Percentiles rank a stretch among this genome's conserved stretches.
Conservation (phyloP, 2,329 filamentous ascomycete species). For the Davidsoniella virescens region DNA sequence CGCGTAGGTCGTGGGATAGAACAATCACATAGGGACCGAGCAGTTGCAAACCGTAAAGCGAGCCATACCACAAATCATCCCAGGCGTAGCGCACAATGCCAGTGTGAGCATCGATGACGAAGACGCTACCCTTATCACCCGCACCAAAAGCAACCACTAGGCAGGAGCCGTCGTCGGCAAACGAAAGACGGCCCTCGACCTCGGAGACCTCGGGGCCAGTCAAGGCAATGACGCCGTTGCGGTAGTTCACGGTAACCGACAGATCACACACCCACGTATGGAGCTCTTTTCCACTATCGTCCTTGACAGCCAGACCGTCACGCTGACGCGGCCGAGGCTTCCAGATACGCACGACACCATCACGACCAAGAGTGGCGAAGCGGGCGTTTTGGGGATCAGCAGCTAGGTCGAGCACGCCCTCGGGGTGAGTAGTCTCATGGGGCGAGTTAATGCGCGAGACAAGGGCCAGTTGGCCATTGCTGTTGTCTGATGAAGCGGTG, state of each 20-base stretch:
- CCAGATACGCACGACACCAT: conserved; percentile 69
- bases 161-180: conserved; percentile 71
- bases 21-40: conserved; percentile 59
- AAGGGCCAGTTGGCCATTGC: conserved; percentile 49
- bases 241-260: conserved; percentile 33
- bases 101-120: conserved; percentile 58
- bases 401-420: conserved; percentile 54
- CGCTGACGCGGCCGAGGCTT: conserved; percentile 52
- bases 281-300: conserved; percentile 38
- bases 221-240: conserved; percentile 21
- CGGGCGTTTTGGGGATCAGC: conserved; percentile 51
- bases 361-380: conserved; percentile 75
- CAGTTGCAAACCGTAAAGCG: conserved; percentile 52
- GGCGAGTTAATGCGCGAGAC: conserved; percentile 72
- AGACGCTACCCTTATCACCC: conserved; percentile 43
- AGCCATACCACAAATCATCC: conserved; percentile 48
- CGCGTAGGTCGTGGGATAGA: conserved; percentile 54
- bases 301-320: conserved; percentile 49
- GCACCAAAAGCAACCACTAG: conserved; percentile 51
- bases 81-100: conserved; percentile 52
- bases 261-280: conserved; percentile 61
- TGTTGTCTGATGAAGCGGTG: conserved; percentile 17
- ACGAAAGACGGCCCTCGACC: conserved; percentile 50
- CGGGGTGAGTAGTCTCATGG: conserved; percentile 42
- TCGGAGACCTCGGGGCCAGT: conserved; percentile 17